Base-by-base conservation (phyloP, 2,329 filamentous ascomycete genomes). In the Orbilia brochopaga region DNA sequence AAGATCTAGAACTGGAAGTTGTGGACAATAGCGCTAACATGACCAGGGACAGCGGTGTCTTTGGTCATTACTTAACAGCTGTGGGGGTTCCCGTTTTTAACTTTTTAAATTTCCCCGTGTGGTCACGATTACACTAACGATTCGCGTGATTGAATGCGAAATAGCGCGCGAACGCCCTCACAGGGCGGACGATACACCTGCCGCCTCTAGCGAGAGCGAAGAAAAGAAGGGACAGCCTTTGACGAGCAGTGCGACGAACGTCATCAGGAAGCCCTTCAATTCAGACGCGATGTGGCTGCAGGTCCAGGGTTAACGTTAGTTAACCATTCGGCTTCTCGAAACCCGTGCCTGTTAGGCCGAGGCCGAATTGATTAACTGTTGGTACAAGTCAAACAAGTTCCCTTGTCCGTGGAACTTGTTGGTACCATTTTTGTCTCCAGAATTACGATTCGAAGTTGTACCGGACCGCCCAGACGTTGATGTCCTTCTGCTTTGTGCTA, bases 1-100 rank as follows among this genome's bases (percentile, higher is more conserved):
- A 50, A 64, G 55, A 60, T 65, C 67, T 72, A 61, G 50, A 72
- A 72, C 52, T 23, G 67, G 67, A 72, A 72, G 55, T 56, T 72
- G 55, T 40, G 53, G 48, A 30, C 60, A 65, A 56, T 50, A 42
- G 15, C 48, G 55, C 8, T 50, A 56, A 53, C 58, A 64, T 63
- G 42, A 51, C 48, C 54, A 30, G 37, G 35, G 56, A 48, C 59
- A 72, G 37, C 55, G 50, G 55, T 48, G 60, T 17, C 55, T 55
- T 30, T 60, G 59, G 42, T 35, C 32, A 27, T 27, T n/a, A n/a
- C n/a, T n/a, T 11, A 13, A 5, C 19, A 56, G 21, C 55, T 27
- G 48, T 52, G 67, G 59, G 67, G 67, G 67, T 50, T 54, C 32
- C 57, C 19, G 23, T 56, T 40, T 48, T 59, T 53, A 30, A 44